Evolutionary conservation across 768 basidiomycete genomes (phyloP), one percentile per base, ranked within the genome.

Genomic region (Dacryopinax primogenitus): DNA sequence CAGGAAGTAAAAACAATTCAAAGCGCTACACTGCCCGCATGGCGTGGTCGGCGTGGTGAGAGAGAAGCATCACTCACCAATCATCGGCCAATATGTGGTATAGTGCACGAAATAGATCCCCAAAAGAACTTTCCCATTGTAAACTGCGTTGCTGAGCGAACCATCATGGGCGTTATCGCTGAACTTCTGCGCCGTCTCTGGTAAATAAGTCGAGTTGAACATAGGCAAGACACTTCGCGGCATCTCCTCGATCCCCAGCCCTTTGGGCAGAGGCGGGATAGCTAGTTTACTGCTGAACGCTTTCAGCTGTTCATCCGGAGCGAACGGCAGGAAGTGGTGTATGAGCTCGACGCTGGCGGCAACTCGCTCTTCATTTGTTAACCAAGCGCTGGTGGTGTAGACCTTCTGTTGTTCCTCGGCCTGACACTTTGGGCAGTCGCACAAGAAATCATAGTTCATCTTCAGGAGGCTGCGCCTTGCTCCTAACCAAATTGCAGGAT

Each of bases 61-160:
- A 32, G 26, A 58, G 51, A 58, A 58, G 26, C 23, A 28, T 13
- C 21, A 72, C 81, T 68, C 64, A 88, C 90, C 90, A 28, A 85
- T 88, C 68, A 90, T 87, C n/a, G 89, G 90, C 73, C 89, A 90
- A 70, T 86, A 86, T 1, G 74, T 76, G 1, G 90, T 88, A 70
- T 92, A 92, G 51, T 90, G 77, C 63, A 87, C 71, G 12, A 80
- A 70, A 72, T 91, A 92, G 6, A 88, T 74, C 0, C 84, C 84
- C 21, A 89, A 75, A 15, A 90, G 74, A 0, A 81, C 80, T 36
- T 78, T 70, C 15, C 90, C 88, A 12, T 76, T 73, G 33, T 78
- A 70, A 23, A 86, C 70, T 0, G 88, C 88, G 15, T 73, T 67
- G 12, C 75, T 73, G 68, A 82, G 83, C 3, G 77, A 75, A 0